A percentile compares a stretch with the other conserved stretches of the same genome.
phyloP scores from a whole-genome alignment of 176 grass and related monocot species.

The Oryza coarctata region DNA sequence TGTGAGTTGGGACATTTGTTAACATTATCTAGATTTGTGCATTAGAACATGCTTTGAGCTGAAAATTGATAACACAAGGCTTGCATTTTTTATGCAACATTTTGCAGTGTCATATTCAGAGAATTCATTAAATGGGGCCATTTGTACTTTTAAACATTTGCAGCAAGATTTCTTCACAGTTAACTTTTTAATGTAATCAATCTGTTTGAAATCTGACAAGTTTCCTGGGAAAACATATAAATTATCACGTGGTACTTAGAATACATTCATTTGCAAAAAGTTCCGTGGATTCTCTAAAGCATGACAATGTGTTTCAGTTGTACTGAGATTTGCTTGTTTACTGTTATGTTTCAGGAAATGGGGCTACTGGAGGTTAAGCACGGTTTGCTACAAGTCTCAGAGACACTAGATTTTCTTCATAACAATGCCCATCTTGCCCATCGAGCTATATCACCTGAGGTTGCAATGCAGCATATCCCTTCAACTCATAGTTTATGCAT shows the following conservation, averaged over 20 bases:
- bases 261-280: neutral
- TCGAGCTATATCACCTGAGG: conserved; percentile 96
- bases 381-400: conserved; percentile 91
- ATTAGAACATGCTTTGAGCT: conserved; percentile 3
- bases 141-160: neutral
- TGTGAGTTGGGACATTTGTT: neutral
- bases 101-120: neutral
- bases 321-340: neutral
- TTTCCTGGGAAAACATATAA: neutral
- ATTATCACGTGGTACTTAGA: neutral
- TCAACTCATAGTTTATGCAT: conserved; percentile 23
- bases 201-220: neutral
- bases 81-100: conserved; percentile 7
- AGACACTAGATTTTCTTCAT: conserved; percentile 98
- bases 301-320: neutral
- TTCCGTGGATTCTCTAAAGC: neutral
- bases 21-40: neutral
- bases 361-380: conserved; percentile 94
- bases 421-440: conserved; percentile 94
- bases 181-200: neutral
- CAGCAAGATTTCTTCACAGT: neutral
- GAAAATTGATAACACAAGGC: neutral
- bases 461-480: conserved; percentile 33
- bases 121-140: neutral
- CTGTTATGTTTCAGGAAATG: conserved; percentile 70